Evolutionary conservation across 2,329 filamentous ascomycete species (phyloP).

Genomic region (Decorospora gaudefroyi): DNA sequence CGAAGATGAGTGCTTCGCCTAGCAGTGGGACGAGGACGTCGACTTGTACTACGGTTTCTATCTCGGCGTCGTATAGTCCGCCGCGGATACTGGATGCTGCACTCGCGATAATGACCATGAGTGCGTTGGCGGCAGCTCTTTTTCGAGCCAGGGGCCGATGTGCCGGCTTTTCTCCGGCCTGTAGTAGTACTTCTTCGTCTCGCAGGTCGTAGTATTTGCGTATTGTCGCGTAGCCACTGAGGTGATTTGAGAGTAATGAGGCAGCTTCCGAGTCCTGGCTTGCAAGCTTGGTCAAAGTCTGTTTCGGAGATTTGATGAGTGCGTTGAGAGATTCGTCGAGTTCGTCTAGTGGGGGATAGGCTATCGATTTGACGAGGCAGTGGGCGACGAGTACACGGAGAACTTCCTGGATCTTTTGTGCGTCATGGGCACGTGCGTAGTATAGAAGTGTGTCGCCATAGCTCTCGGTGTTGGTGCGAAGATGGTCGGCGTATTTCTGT

Average conservation of each 20-base stretch:
- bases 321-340: slow-evolving; percentile 73
- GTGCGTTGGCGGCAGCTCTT: slow-evolving; percentile 70
- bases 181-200: slow-evolving; percentile 62
- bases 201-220: slow-evolving; percentile 89
- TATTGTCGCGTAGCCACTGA: slow-evolving; percentile 90
- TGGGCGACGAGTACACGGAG: slow-evolving; percentile 85
- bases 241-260: slow-evolving; percentile 77
- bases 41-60: slow-evolving; percentile 82
- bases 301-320: slow-evolving; percentile 72
- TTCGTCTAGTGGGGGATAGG: slow-evolving; percentile 71
- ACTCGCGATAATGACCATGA: slow-evolving; percentile 82
- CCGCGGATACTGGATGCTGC: slow-evolving; percentile 90
- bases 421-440: slow-evolving; percentile 81
- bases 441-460: slow-evolving; percentile 90
- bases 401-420: slow-evolving; percentile 79
- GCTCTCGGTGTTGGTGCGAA: slow-evolving; percentile 71
- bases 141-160: slow-evolving; percentile 64
- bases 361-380: slow-evolving; percentile 81
- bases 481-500: slow-evolving; percentile 79
- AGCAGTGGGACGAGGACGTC: slow-evolving; percentile 84
- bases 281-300: slow-evolving; percentile 72
- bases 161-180: slow-evolving; percentile 46
- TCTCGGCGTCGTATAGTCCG: slow-evolving; percentile 79
- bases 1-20: slow-evolving; percentile 79
- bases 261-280: slow-evolving; percentile 79